Evolutionary conservation across 768 basidiomycete species (phyloP).

Genomic region (Rhodotorula taiwanensis): DNA sequence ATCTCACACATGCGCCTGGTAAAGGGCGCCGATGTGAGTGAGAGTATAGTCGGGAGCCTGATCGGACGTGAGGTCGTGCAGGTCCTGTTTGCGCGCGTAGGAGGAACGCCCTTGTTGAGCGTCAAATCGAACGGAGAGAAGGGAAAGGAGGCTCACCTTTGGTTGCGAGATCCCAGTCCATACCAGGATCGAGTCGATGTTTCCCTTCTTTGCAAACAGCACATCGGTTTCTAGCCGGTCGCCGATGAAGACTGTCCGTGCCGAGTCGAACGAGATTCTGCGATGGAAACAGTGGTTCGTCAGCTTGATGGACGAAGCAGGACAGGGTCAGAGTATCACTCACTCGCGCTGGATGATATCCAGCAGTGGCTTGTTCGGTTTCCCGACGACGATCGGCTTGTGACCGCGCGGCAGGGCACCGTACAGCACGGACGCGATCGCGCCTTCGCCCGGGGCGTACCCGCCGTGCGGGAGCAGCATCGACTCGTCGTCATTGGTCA

Average conservation of each 20-base stretch:
- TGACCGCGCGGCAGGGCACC: slow-evolving; percentile 51
- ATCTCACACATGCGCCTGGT: neutral
- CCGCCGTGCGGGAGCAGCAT: slow-evolving; percentile 61
- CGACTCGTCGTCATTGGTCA: slow-evolving; percentile 86
- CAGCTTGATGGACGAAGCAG: too few species aligned
- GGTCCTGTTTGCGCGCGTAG: neutral
- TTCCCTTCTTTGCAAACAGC: slow-evolving; percentile 62
- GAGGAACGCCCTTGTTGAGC: too few species aligned
- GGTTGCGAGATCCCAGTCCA: slow-evolving; percentile 18
- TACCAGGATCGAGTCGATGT: slow-evolving; percentile 18
- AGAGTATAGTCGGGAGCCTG: slow-evolving; percentile 8
- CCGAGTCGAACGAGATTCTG: slow-evolving; percentile 78
- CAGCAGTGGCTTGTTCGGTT: slow-evolving; percentile 78
- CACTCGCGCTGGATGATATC: slow-evolving; percentile 80
- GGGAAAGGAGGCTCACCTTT: neutral
- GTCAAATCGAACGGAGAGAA: neutral
- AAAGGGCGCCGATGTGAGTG: slow-evolving; percentile 6
- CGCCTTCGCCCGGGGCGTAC: slow-evolving; percentile 70
- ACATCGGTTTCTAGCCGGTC: slow-evolving; percentile 94
- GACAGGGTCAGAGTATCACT: too few species aligned
- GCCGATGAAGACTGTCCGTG: slow-evolving; percentile 83
- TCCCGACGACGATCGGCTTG: slow-evolving; percentile 71
- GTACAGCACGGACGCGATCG: slow-evolving; percentile 71
- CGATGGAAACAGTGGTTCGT: neutral
- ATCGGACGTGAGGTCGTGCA: neutral